Evolutionary conservation across 148 eudicot genomes (phyloP).

Genomic region (Nyssa sinensis): DNA sequence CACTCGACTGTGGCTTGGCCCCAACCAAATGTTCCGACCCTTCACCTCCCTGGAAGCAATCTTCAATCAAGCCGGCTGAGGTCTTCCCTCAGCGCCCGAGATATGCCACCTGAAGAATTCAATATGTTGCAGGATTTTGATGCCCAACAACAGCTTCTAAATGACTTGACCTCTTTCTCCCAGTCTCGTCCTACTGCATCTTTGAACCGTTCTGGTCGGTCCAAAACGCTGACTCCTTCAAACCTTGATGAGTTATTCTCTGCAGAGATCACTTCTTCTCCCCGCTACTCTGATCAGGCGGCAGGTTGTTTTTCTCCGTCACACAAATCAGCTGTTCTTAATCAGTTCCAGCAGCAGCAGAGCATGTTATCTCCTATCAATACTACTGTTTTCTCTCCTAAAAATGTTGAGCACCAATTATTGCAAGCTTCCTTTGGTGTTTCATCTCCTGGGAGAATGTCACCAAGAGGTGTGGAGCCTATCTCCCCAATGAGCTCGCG

Average conservation of each 20-base stretch:
- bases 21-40: slow-evolving; percentile 62
- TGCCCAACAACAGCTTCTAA: slow-evolving; percentile 41
- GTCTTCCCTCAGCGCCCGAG: slow-evolving; percentile 68
- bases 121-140: slow-evolving; percentile 52
- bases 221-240: slow-evolving; percentile 59
- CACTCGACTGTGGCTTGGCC: slow-evolving; percentile 54
- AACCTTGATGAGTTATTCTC: slow-evolving; percentile 72
- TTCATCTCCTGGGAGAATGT: slow-evolving; percentile 61
- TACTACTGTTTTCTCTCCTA: slow-evolving; percentile 59
- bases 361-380: slow-evolving; percentile 65
- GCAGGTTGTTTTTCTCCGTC: slow-evolving; percentile 62
- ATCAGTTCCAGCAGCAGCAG: slow-evolving; percentile 77
- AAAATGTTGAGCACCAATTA: slow-evolving; percentile 56
- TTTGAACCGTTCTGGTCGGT: slow-evolving; percentile 41
- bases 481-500: slow-evolving; percentile 61
- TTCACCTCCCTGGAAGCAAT: slow-evolving; percentile 68
- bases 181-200: slow-evolving; percentile 45
- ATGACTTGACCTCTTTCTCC: slow-evolving; percentile 48
- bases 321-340: slow-evolving; percentile 56
- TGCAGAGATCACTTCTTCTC: slow-evolving; percentile 60
- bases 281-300: slow-evolving; percentile 61
- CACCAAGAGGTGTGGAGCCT: slow-evolving; percentile 68
- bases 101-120: slow-evolving; percentile 45
- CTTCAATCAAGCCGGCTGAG: slow-evolving; percentile 72
- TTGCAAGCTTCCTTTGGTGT: slow-evolving; percentile 59